Evolutionary conservation across 495 filamentous ascomycete species (phyloP), one percentile per base, ranked within the genome.

Genomic region (Talaromyces wortmannii): DNA sequence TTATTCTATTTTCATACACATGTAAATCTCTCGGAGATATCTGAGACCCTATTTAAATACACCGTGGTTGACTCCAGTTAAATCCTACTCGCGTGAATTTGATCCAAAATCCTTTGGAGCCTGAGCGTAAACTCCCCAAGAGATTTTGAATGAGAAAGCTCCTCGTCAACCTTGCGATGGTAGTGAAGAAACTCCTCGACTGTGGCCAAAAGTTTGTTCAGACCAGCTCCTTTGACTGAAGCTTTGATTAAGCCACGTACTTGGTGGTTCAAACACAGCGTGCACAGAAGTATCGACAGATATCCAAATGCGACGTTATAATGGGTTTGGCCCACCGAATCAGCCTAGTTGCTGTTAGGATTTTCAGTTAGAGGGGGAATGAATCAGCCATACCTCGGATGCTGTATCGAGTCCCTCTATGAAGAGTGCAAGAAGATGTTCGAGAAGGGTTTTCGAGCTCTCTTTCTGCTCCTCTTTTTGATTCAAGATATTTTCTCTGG

Each of bases 261-360:
- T 31, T 75, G 71, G 11, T 62, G 48, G 50, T 83, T 72, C 16
- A 92, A 73, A 63, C 87, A 91, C 13, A 97, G 76, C 49, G 87
- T 89, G 30, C 89, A 86, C 10, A 99, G 73, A 4, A 97, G 75
- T 5, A 97, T 83, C 0, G 92, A 84, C 44, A 99, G 77, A 62
- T 96, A 99, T 30, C 95, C 95, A 55, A 92, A 84, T 3, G 89
- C 88, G 31, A 99, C 91, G 65, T 92, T 96, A 50, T 84, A 80
- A 50, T 87, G 85, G n/a, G 86, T 84, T 61, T 90, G 89, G 65
- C 90, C 79, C 62, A 92, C 80, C 0, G 91, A 94, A 66, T 89
- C 84, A 53, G 89, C 91, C 90, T 96, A 57, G 16, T 15, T 12
- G 1, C 29, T 40, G 40, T 29, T 54, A 52, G 48, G 52, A 46